Evolutionary conservation across 331 rosid genomes (phyloP).

Genomic region (Acacia concinna): DNA sequence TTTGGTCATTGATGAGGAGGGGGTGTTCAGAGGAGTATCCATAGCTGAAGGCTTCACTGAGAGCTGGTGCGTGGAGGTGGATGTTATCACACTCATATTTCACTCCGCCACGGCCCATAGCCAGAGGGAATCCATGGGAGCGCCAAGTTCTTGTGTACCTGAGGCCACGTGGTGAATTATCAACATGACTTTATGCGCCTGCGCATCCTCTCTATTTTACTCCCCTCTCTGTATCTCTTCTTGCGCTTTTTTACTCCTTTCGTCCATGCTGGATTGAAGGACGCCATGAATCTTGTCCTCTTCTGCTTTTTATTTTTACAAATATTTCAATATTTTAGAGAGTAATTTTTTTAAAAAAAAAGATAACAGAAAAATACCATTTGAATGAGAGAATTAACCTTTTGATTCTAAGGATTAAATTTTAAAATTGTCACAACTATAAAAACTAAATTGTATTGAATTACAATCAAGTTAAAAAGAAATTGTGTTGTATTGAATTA

Average conservation of each 20-base stretch:
- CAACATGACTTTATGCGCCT: neutral
- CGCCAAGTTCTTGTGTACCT: constrained; percentile 42
- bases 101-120: neutral
- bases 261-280: neutral
- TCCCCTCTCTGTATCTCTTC: neutral
- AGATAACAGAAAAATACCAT: too few species aligned
- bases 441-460: too few species aligned
- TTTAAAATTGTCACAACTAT: too few species aligned
- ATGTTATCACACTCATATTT: neutral
- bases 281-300: neutral
- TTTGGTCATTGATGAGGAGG: constrained; percentile 78
- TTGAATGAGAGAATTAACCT: too few species aligned
- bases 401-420: too few species aligned
- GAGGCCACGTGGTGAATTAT: constrained; percentile 30
- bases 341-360: too few species aligned
- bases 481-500: too few species aligned
- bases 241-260: neutral
- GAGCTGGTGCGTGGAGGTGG: constrained; percentile 36
- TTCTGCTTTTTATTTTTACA: neutral
- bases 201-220: neutral
- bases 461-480: too few species aligned
- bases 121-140: neutral
- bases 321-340: too few species aligned
- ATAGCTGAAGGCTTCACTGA: constrained; percentile 28
- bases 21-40: constrained; percentile 55